Percentiles rank a stretch among this genome's conserved stretches.
phyloP scores from a whole-genome alignment of 2,329 filamentous ascomycete species.

The Sarocladiaceae sp. region DNA sequence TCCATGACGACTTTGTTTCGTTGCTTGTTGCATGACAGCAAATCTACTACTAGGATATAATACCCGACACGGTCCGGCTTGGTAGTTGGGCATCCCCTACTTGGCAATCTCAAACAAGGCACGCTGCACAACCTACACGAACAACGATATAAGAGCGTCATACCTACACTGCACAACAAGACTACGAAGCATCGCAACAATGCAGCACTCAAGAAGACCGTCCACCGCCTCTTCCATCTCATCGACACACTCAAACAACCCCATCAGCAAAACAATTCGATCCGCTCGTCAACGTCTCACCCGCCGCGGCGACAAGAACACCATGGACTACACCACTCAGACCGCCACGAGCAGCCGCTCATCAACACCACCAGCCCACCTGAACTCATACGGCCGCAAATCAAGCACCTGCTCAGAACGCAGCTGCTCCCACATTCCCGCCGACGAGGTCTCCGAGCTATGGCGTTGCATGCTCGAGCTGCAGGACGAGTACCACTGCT shows the following conservation, averaged over 20 bases:
- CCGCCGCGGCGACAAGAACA: neutral
- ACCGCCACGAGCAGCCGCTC: neutral
- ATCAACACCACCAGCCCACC: neutral
- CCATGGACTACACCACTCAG: neutral
- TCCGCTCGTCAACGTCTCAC: neutral
- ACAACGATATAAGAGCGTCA: slow-evolving; percentile 3
- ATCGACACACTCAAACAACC: slow-evolving; percentile 3
- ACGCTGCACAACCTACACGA: neutral
- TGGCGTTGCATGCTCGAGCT: slow-evolving; percentile 47
- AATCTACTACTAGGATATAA: slow-evolving; percentile 6
- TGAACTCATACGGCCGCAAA: slow-evolving; percentile 9
- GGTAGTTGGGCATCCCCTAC: neutral
- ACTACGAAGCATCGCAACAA: neutral
- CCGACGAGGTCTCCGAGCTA: slow-evolving; percentile 35
- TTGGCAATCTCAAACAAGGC: slow-evolving; percentile 6
- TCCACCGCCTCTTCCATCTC: slow-evolving; percentile 8
- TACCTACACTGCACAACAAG: neutral
- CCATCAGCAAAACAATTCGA: slow-evolving; percentile 1
- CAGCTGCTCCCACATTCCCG: slow-evolving; percentile 26
- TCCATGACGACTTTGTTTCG: slow-evolving; percentile 1
- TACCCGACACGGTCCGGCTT: neutral
- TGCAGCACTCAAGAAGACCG: neutral
- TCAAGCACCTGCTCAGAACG: slow-evolving; percentile 20
- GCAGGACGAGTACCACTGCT: slow-evolving; percentile 42
- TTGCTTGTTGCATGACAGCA: slow-evolving; percentile 5